These are phyloP conservation scores for Elsinoe arachidis DNA, from an alignment of 2,329 filamentous ascomycete genomes.

Conservation along the genomic window DNA sequence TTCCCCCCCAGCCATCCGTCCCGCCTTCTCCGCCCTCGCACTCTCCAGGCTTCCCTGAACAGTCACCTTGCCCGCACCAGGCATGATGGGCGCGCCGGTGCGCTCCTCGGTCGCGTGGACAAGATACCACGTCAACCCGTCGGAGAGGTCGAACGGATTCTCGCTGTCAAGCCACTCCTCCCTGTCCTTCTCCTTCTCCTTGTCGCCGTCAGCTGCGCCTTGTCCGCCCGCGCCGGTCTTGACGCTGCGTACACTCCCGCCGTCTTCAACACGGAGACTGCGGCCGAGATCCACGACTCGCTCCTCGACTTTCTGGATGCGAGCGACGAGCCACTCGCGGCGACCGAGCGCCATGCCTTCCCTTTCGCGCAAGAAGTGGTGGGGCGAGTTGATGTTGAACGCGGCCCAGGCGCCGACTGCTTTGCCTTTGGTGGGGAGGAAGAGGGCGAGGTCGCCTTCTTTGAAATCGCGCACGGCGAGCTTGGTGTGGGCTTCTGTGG, in stretches of 20 bases:
- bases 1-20: slow-evolving; percentile 45
- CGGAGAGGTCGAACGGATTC: slow-evolving; percentile 93
- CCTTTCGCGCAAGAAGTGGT: slow-evolving; percentile 92
- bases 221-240: neutral
- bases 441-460: slow-evolving; percentile 87
- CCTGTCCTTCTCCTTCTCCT: slow-evolving; percentile 13
- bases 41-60: slow-evolving; percentile 39
- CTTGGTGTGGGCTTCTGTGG: slow-evolving; percentile 86
- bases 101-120: slow-evolving; percentile 88
- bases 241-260: slow-evolving; percentile 19
- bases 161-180: slow-evolving; percentile 57
- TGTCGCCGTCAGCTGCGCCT: too few relatives aligned
- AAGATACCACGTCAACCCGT: slow-evolving; percentile 91
- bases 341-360: slow-evolving; percentile 75
- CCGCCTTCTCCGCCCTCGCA: slow-evolving; percentile 2
- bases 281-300: slow-evolving; percentile 72
- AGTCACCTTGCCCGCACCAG: slow-evolving; percentile 82
- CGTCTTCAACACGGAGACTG: slow-evolving; percentile 23
- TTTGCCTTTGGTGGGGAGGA: slow-evolving; percentile 89
- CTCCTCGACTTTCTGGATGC: slow-evolving; percentile 85
- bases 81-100: slow-evolving; percentile 76
- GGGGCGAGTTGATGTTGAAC: slow-evolving; percentile 94
- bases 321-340: slow-evolving; percentile 91
- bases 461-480: slow-evolving; percentile 95
- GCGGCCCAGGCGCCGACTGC: slow-evolving; percentile 93